These are phyloP conservation scores for Lentinus brumalis DNA, from an alignment of 768 basidiomycete genomes.

Conservation along the genomic window DNA sequence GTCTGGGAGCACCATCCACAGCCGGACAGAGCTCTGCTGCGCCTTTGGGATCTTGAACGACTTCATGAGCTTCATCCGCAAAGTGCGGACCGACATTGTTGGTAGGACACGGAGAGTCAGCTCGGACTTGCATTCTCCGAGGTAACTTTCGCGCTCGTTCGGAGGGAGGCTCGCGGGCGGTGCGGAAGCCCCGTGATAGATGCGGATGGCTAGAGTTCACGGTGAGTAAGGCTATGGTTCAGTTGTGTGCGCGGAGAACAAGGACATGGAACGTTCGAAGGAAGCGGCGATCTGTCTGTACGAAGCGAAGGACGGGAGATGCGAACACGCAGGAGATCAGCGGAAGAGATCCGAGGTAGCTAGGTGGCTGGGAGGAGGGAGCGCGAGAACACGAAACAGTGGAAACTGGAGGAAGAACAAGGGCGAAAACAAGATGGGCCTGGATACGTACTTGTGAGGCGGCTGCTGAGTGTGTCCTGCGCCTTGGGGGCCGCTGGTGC, in stretches of 20 bases:
- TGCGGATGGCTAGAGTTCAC: slow-evolving; percentile 19
- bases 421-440: background rate
- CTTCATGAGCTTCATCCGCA: slow-evolving; percentile 68
- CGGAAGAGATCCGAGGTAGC: background rate
- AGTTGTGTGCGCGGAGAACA: too few relatives aligned
- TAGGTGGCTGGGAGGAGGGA: too few relatives aligned
- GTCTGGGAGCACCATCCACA: slow-evolving; percentile 63
- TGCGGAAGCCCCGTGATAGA: background rate
- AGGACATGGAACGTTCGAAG: too few relatives aligned
- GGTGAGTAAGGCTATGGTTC: too few relatives aligned
- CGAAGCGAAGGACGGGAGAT: too few relatives aligned
- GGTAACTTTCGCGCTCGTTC: background rate
- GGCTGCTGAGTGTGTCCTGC: slow-evolving; percentile 60
- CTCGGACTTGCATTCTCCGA: slow-evolving; percentile 4
- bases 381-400: too few relatives aligned
- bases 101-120: slow-evolving; percentile 58
- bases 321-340: background rate
- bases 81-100: slow-evolving; percentile 64
- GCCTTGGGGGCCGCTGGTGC: slow-evolving; percentile 31
- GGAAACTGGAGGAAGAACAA: background rate
- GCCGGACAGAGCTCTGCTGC: slow-evolving; percentile 36
- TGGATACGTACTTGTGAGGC: slow-evolving; percentile 55
- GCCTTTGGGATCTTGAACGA: slow-evolving; percentile 35
- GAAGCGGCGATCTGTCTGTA: too few relatives aligned
- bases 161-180: slow-evolving; percentile 5